Base-by-base conservation (phyloP, 805 yeast species). In the Yarrowia keelungensis region DNA sequence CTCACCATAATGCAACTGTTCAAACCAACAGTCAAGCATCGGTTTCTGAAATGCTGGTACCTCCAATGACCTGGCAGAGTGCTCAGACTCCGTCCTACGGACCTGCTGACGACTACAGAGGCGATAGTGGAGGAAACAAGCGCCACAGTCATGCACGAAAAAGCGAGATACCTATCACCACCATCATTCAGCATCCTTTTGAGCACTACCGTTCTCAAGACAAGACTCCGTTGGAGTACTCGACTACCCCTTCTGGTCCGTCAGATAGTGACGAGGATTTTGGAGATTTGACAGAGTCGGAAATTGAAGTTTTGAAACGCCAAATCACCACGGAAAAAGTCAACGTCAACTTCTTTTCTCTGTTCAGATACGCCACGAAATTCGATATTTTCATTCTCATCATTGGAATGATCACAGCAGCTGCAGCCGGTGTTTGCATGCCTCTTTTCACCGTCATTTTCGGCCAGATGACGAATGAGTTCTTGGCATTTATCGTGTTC, bases 361-460 rank as follows among this genome's bases (percentile, higher is more conserved):
- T 80, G 22, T 80, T 73, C 70, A 71, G 79, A 35, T 80, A 76
- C 71, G 81, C 82, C 3, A 73, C 74, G 35, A 67, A 68, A 10
- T 59, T 49, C 45, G 83, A 80, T 51, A 59, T 70, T 8, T 59
- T 73, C 45, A 58, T 78, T 39, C 73, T 79, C 15, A 15, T 71
- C 8, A 7, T 77, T 10, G 83, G 81, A 2, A 70, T 74, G 15
- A 68, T 74, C 22, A 72, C 75, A 53, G 74, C 83, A 0, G 72
- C 77, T 8, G 77, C 77, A 7, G 77, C 78, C 15, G 83, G 83
- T 16, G 81, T 79, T 32, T 79, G 79, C 16, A 68, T 81, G 66
- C 83, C 83, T 0, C 73, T 80, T 71, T 80, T 80, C 73, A 78
- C 81, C 8, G 70, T 80, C 54, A 80, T 81, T 9, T 79, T 81